Conservation (phyloP, 768 basidiomycete species). For the Sarcodon aspratus region DNA sequence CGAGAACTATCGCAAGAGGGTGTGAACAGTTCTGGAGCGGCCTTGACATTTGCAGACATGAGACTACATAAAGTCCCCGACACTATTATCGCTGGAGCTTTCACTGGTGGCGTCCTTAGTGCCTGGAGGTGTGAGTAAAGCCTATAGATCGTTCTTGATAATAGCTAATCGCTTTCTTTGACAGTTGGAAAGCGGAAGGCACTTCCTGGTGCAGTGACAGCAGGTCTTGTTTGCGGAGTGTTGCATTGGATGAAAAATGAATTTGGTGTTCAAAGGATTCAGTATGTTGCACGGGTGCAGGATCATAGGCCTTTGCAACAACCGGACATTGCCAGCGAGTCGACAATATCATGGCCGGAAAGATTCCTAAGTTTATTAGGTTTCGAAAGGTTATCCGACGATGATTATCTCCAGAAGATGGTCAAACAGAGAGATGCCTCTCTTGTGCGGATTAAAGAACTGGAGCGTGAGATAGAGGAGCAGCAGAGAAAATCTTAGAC, state of each 20-base stretch:
- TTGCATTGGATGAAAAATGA: constrained; percentile 69
- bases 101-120: constrained; percentile 51
- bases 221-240: constrained; percentile 42
- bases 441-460: constrained; percentile 42
- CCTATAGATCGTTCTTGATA: neutral
- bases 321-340: neutral
- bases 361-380: constrained; percentile 36
- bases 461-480: constrained; percentile 28
- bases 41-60: constrained; percentile 38
- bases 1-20: constrained; percentile 16
- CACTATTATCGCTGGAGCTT: constrained; percentile 59
- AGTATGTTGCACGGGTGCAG: constrained; percentile 23
- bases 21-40: constrained; percentile 4
- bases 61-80: constrained; percentile 55
- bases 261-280: constrained; percentile 45
- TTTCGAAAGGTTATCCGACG: constrained; percentile 50
- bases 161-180: constrained; percentile 1
- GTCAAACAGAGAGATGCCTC: constrained; percentile 44
- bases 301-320: neutral
- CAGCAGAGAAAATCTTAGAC: neutral
- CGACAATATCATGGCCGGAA: constrained; percentile 20
- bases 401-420: constrained; percentile 56
- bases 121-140: constrained; percentile 44
- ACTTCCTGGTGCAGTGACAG: constrained; percentile 48
- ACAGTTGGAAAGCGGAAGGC: constrained; percentile 43